Conservation (phyloP, 2,329 filamentous ascomycete species). For the Akanthomyces muscarius region DNA sequence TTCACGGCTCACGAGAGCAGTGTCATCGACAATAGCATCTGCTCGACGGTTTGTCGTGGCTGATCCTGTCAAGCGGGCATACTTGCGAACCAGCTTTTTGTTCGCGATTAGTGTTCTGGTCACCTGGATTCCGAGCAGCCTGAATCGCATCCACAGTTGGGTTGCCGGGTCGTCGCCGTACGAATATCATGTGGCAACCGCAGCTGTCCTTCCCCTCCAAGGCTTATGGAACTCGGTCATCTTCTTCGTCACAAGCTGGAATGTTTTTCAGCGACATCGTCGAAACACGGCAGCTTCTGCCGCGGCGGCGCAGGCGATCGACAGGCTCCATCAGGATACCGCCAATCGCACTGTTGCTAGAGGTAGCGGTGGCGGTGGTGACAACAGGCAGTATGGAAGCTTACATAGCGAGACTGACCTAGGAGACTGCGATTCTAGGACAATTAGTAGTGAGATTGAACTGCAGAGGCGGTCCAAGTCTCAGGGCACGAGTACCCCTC, state of each 20-base stretch:
- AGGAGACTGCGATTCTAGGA: constrained; percentile 18
- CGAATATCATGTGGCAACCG: constrained; percentile 63
- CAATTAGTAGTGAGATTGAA: constrained; percentile 18
- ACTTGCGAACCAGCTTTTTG: constrained; percentile 57
- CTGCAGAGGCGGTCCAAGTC: constrained; percentile 14
- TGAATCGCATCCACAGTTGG: constrained; percentile 71
- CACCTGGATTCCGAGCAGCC: constrained; percentile 62
- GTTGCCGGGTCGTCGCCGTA: constrained; percentile 52
- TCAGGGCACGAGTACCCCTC: constrained; percentile 1
- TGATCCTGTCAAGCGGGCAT: constrained; percentile 58
- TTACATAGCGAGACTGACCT: constrained; percentile 18
- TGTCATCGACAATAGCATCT: constrained; percentile 23
- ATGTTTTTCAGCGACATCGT: constrained; percentile 12
- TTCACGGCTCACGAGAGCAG: constrained; percentile 25
- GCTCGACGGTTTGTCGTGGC: constrained; percentile 33
- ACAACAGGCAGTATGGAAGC: constrained; percentile 2
- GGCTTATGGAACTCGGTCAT: constrained; percentile 79
- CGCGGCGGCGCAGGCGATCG: constrained; percentile 7
- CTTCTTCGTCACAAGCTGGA: constrained; percentile 64
- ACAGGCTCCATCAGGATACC: constrained; percentile 6
- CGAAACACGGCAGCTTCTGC: constrained; percentile 12
- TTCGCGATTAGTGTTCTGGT: constrained; percentile 58
- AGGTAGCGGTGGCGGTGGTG: neutral
- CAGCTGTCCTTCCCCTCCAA: constrained; percentile 70
- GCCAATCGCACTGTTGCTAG: neutral